phyloP scores from a whole-genome alignment of 345 rosid genomes.

The Gossypium raimondii region DNA sequence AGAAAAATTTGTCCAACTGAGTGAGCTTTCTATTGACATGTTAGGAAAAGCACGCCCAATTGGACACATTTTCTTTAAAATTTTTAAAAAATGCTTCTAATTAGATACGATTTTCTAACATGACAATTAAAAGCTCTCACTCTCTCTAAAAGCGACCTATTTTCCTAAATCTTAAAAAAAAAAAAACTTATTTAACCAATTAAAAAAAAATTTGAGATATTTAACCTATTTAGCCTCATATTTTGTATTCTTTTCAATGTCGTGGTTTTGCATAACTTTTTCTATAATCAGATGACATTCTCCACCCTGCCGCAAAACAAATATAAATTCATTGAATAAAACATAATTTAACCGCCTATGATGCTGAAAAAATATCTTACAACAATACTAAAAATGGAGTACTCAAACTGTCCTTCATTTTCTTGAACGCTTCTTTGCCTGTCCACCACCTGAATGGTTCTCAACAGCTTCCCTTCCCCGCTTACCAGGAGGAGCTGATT shows the following conservation, averaged over 20 bases:
- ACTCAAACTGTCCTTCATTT: slow-evolving; percentile 20
- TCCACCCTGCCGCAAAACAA: background rate
- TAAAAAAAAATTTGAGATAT: too few relatives aligned
- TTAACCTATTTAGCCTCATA: too few relatives aligned
- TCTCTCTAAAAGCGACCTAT: too few relatives aligned
- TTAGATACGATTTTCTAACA: too few relatives aligned
- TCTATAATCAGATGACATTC: background rate
- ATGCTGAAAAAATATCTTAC: background rate
- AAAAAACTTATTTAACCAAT: too few relatives aligned
- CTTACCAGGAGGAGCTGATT: slow-evolving; percentile 8
- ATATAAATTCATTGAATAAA: background rate
- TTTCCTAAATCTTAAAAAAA: too few relatives aligned
- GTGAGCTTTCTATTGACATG: too few relatives aligned
- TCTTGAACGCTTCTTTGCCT: slow-evolving; percentile 41
- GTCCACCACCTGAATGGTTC: slow-evolving; percentile 28
- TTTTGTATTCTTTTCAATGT: too few relatives aligned
- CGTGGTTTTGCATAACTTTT: background rate
- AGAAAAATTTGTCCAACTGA: fast-evolving
- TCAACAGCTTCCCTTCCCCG: slow-evolving; percentile 35
- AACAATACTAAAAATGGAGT: background rate
- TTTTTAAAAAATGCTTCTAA: too few relatives aligned
- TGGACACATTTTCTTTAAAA: fast-evolving
- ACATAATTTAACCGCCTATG: background rate
- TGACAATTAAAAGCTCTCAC: too few relatives aligned
- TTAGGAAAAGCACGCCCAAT: fast-evolving